phyloP scores from a whole-genome alignment of 345 rosid genomes.

The Iberis pinnata region DNA sequence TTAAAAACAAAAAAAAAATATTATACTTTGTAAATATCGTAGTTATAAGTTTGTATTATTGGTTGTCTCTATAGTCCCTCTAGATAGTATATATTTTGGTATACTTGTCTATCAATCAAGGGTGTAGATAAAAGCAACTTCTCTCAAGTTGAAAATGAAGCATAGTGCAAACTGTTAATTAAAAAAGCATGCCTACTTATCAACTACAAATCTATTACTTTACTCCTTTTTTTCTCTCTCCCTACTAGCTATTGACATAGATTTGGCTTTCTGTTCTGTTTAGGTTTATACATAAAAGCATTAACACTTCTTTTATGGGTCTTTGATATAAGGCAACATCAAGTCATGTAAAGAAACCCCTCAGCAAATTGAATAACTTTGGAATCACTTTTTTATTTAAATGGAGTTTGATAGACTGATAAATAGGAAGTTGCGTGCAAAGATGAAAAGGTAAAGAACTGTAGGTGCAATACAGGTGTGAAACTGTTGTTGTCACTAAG shows the following conservation, averaged over 20 bases:
- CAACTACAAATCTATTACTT: too few species aligned
- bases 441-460: slow-evolving; percentile 18
- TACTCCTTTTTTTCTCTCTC: too few species aligned
- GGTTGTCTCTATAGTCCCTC: slow-evolving; percentile 6
- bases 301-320: not conserved
- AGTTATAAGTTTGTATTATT: not conserved
- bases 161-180: too few species aligned
- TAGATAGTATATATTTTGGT: slow-evolving; percentile 3
- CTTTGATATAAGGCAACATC: slow-evolving; percentile 6
- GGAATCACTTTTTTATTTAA: not conserved
- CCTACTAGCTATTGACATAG: too few species aligned
- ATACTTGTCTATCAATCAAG: slow-evolving; percentile 5
- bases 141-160: not conserved
- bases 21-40: too few species aligned
- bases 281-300: slow-evolving; percentile 9
- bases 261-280: not conserved
- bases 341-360: slow-evolving; percentile 18
- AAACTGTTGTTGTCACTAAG: slow-evolving; percentile 30
- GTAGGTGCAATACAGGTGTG: slow-evolving; percentile 27
- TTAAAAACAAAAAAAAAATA: too few species aligned
- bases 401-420: slow-evolving; percentile 20
- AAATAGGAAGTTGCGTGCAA: slow-evolving; percentile 32
- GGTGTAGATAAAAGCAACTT: slow-evolving; percentile 9
- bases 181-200: slow-evolving; percentile 6
- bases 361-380: slow-evolving; percentile 19